These are phyloP conservation scores for Haberlea rhodopensis DNA, from an alignment of 257 asterid genomes.

Conservation along the genomic window DNA sequence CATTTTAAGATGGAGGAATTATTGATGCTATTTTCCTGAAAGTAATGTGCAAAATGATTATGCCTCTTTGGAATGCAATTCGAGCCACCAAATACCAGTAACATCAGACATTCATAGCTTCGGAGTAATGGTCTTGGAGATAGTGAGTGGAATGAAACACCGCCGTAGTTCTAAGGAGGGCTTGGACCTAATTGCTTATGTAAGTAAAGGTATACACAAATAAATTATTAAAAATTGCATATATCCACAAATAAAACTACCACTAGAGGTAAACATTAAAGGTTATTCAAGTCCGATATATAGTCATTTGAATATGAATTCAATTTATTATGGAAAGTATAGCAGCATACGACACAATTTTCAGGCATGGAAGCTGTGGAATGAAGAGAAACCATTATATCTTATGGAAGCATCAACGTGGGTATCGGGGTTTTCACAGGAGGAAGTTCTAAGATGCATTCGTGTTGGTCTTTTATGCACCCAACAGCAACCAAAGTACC, in stretches of 20 bases:
- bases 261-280: neutral
- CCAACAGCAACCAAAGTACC: conserved; percentile 18
- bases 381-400: conserved; percentile 21
- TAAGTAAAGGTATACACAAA: no score
- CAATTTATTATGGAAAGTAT: neutral
- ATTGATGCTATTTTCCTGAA: neutral
- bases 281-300: neutral
- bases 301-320: neutral
- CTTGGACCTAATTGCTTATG: neutral
- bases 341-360: neutral
- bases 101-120: neutral
- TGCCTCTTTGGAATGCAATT: neutral
- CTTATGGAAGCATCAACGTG: conserved; percentile 26
- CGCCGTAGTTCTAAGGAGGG: neutral
- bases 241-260: neutral
- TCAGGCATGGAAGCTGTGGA: conserved; percentile 19
- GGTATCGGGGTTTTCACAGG: conserved; percentile 4
- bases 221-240: neutral
- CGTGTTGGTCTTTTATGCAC: conserved; percentile 26
- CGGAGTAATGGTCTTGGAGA: neutral
- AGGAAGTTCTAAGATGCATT: conserved; percentile 29
- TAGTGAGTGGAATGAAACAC: neutral
- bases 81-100: neutral
- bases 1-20: neutral
- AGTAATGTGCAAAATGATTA: neutral